Base-by-base conservation (phyloP, 768 basidiomycete genomes). In the Suillus bovinus region DNA sequence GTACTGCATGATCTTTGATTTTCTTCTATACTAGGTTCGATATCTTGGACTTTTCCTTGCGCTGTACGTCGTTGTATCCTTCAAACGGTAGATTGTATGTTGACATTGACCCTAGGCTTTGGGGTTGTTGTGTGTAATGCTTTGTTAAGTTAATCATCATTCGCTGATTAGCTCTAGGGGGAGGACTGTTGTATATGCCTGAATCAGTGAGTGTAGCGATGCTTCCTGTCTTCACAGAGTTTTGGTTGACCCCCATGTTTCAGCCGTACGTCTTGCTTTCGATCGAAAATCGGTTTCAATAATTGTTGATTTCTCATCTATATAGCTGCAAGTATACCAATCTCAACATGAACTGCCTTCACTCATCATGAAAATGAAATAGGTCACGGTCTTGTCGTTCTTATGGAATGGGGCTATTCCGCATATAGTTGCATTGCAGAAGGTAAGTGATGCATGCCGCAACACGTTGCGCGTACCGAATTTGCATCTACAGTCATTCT, bases 41-140 rank as follows among this genome's bases (percentile, higher is more conserved):
- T 52, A 52, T n/a, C 6, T 52, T 33, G 50, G 50, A 13, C 50
- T 54, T 34, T 22, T 16, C 53, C 53, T 54, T 22, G 53, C 53
- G 14, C 33, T 54, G 53, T 54, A 54, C n/a, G 53, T 54, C n/a
- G 6, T 53, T 53, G 31, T n/a, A 13, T 34, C 22, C 22, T 8
- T 22, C 50, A n/a, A 31, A 20, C 2, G 17, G 50, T 34, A 8
- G 2, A 14, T 34, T 22, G 11, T 22, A 22, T 34, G 14, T 14
- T 54, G n/a, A 54, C 33, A 8, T 33, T 34, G 33, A 8, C n/a
- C 1, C 2, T 16, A 54, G 53, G n/a, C n/a, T 54, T 36, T 33
- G 31, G 31, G 53, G 53, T 8, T 36, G 22, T 22, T 54, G 53
- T 54, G 8, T 22, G 53, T 36, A 33, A 24, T 36, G 3, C n/a